Evolutionary conservation across 2,329 filamentous ascomycete genomes (phyloP).

Genomic region (Xylaria sp.): DNA sequence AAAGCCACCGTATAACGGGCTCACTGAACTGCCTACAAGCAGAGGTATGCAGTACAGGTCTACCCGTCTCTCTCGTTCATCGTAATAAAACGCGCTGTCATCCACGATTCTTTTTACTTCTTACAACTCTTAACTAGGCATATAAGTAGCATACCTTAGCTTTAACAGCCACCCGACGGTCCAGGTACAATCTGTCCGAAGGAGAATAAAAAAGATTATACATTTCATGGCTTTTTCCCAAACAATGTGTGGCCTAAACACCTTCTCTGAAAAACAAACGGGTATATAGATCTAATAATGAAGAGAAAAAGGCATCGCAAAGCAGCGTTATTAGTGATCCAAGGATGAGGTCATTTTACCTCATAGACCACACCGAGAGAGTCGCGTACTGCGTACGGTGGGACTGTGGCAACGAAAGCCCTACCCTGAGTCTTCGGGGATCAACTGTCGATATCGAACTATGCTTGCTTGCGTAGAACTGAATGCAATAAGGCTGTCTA

Average conservation of each 20-base stretch:
- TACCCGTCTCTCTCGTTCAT: conserved; percentile 35
- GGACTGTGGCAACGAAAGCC: conserved; percentile 32
- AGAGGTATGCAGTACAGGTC: neutral
- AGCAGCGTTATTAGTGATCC: conserved; percentile 25
- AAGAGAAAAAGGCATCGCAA: conserved; percentile 51
- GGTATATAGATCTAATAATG: conserved; percentile 55
- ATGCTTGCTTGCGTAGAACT: conserved; percentile 47
- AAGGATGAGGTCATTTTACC: conserved; percentile 30
- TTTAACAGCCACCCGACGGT: conserved; percentile 33
- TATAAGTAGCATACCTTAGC: conserved; percentile 39
- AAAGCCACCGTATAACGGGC: neutral
- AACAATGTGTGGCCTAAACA: conserved; percentile 47
- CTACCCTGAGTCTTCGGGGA: conserved; percentile 36
- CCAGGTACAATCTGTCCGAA: conserved; percentile 25
- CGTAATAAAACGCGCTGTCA: conserved; percentile 32
- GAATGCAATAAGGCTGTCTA: conserved; percentile 51
- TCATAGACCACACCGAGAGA: conserved; percentile 34
- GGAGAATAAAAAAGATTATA: conserved; percentile 44
- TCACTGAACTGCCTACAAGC: neutral
- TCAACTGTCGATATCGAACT: conserved; percentile 43
- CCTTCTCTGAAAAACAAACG: conserved; percentile 46
- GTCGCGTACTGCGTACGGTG: neutral
- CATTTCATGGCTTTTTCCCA: conserved; percentile 47
- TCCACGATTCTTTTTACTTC: conserved; percentile 28
- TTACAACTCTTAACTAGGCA: conserved; percentile 35